Conservation (phyloP, 768 basidiomycete genomes). For the Gautieria morchelliformis region DNA sequence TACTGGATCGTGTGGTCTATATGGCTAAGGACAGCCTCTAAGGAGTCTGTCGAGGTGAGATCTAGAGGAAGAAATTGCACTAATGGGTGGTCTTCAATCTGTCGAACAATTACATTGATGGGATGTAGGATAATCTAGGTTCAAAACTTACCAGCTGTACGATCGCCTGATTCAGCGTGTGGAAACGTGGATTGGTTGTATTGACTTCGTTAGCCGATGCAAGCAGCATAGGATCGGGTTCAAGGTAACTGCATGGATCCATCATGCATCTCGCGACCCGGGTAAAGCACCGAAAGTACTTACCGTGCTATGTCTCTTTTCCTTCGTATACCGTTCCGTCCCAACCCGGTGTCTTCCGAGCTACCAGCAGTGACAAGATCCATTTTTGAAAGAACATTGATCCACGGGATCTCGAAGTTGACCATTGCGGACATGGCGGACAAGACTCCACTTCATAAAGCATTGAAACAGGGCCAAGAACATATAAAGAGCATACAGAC, state of each 20-base stretch:
- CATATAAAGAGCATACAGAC: conserved; percentile 25
- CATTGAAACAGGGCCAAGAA: not conserved
- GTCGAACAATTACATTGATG: not conserved
- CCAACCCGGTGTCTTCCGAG: conserved; percentile 47
- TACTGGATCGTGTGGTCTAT: conserved; percentile 99
- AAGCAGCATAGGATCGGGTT: conserved; percentile 88
- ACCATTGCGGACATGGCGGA: conserved; percentile 99
- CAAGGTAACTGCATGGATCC: conserved; percentile 57
- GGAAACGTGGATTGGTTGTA: conserved; percentile 68
- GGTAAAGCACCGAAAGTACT: conserved; percentile 12
- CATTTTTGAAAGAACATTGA: conserved; percentile 99
- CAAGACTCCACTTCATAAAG: conserved; percentile 65
- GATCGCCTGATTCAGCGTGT: conserved; percentile 89
- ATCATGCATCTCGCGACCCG: not conserved
- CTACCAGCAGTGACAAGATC: conserved; percentile 70
- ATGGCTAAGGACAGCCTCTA: conserved; percentile 86
- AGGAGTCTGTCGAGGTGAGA: conserved; percentile 78
- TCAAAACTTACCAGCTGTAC: conserved; percentile 73
- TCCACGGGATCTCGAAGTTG: conserved; percentile 91
- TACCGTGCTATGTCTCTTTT: conserved; percentile 80
- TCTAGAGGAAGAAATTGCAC: conserved; percentile 96
- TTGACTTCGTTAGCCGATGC: conserved; percentile 46
- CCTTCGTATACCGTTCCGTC: conserved; percentile 63
- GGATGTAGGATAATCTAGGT: not conserved
- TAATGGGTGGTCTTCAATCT: conserved; percentile 98